A percentile compares a stretch with the other conserved stretches of the same genome.
Evolutionary conservation across 257 asterid genomes (phyloP).

Genomic region (Lycium ferocissimum): DNA sequence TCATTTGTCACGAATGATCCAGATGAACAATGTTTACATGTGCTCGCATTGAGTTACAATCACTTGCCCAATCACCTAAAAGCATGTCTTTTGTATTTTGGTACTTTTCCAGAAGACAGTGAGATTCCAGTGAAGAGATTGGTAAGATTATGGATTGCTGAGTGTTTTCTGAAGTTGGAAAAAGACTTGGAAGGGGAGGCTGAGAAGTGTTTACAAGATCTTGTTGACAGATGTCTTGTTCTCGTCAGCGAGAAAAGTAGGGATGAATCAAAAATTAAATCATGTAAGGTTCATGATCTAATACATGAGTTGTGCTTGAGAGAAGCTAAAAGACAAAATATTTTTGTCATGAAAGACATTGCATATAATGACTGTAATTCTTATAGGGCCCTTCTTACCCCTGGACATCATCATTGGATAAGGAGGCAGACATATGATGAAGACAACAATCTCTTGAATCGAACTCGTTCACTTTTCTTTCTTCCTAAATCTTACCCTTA

Average conservation of each 20-base stretch:
- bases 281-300: conserved; percentile 36
- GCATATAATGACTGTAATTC: not conserved
- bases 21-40: not conserved
- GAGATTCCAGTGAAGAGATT: not conserved
- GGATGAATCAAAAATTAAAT: conserved; percentile 23
- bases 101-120: not conserved
- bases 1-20: conserved; percentile 1
- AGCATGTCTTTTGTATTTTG: conserved; percentile 27
- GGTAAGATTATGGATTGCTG: conserved; percentile 13
- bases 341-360: not conserved
- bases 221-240: conserved; percentile 32
- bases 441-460: not conserved
- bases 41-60: conserved; percentile 19
- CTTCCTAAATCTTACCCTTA: not conserved
- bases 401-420: not conserved
- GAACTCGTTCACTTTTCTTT: not conserved
- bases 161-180: conserved; percentile 30
- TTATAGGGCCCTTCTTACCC: not conserved
- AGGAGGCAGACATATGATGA: not conserved
- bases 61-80: conserved; percentile 32
- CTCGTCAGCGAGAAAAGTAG: not conserved
- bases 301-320: conserved; percentile 26
- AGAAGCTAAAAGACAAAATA: not conserved
- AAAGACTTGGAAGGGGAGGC: conserved; percentile 22
- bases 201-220: conserved; percentile 26